Conservation (phyloP, 371 early-diverging fungal species). For the Rhizopus stolonifer region DNA sequence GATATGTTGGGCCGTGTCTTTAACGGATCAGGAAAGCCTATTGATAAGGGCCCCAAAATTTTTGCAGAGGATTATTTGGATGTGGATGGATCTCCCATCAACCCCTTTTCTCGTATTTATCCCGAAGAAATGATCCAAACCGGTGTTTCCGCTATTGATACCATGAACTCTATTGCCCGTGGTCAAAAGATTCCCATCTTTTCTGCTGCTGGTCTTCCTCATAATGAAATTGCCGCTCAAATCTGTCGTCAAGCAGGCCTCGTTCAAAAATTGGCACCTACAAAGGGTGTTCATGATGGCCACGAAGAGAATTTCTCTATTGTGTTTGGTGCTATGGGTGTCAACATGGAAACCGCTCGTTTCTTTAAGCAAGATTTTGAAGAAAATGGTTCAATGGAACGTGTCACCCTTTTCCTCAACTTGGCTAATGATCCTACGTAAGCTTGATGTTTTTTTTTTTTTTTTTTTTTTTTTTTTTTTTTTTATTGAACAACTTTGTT, state of each 20-base stretch:
- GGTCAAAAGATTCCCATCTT: conserved; percentile 99
- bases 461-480: conserved; percentile 12
- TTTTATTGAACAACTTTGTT: conserved; percentile 1
- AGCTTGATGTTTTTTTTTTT: too few relatives aligned
- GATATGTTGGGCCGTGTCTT: conserved; percentile 99
- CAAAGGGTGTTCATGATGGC: conserved; percentile 96
- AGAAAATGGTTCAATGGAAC: conserved; percentile 99
- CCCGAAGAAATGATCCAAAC: conserved; percentile 99
- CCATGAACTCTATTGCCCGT: conserved; percentile 99
- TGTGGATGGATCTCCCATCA: conserved; percentile 99
- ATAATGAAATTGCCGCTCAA: conserved; percentile 99
- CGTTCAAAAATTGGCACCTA: conserved; percentile 81
- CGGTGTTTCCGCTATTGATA: conserved; percentile 99
- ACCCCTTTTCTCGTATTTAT: conserved; percentile 99
- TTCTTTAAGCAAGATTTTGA: conserved; percentile 99
- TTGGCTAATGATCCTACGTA: conserved; percentile 99
- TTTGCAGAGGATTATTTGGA: conserved; percentile 99
- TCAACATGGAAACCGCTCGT: conserved; percentile 99
- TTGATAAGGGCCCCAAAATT: conserved; percentile 99
- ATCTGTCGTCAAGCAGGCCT: conserved; percentile 99
- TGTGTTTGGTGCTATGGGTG: conserved; percentile 99
- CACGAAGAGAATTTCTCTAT: conserved; percentile 99
- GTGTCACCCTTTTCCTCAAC: conserved; percentile 99
- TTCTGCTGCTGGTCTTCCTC: conserved; percentile 99
- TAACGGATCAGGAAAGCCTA: conserved; percentile 99